Conservation (phyloP, 805 yeast genomes). For the Yamadazyma phyllophila region DNA sequence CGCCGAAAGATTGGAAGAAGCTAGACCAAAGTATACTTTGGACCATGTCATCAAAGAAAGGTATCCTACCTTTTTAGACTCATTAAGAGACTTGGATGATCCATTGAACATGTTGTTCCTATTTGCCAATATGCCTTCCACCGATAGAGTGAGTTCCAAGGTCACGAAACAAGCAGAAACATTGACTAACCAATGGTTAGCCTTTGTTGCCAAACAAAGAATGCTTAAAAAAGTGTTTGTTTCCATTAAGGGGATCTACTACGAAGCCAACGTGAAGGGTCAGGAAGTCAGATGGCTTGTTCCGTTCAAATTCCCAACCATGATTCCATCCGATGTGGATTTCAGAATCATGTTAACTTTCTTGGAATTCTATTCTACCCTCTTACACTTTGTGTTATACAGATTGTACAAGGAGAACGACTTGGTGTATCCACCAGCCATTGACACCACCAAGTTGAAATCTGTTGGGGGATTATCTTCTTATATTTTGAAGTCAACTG, state of each 20-base stretch:
- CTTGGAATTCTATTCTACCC: constrained; percentile 90
- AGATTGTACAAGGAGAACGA: constrained; percentile 83
- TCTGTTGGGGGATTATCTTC: constrained; percentile 89
- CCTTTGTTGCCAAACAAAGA: constrained; percentile 84
- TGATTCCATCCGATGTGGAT: constrained; percentile 90
- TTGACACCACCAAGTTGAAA: constrained; percentile 68
- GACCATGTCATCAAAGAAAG: constrained; percentile 93
- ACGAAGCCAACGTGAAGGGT: constrained; percentile 85
- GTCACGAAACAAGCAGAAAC: constrained; percentile 86
- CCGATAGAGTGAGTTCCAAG: constrained; percentile 73
- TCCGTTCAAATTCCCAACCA: constrained; percentile 95
- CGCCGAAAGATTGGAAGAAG: constrained; percentile 80
- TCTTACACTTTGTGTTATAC: constrained; percentile 82
- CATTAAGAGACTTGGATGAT: constrained; percentile 90
- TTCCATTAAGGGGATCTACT: constrained; percentile 94
- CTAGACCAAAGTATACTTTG: constrained; percentile 79
- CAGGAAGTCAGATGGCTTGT: constrained; percentile 95
- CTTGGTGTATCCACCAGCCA: constrained; percentile 86
- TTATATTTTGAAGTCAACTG: constrained; percentile 64
- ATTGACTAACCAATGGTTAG: constrained; percentile 92
- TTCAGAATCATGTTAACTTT: constrained; percentile 96
- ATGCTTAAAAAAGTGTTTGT: constrained; percentile 86
- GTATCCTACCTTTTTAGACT: constrained; percentile 91
- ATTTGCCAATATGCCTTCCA: constrained; percentile 93
- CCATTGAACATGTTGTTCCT: constrained; percentile 92